A percentile compares a stretch with the other conserved stretches of the same genome.
phyloP scores from a whole-genome alignment of 495 filamentous ascomycete genomes.

The Xylaria venustula region DNA sequence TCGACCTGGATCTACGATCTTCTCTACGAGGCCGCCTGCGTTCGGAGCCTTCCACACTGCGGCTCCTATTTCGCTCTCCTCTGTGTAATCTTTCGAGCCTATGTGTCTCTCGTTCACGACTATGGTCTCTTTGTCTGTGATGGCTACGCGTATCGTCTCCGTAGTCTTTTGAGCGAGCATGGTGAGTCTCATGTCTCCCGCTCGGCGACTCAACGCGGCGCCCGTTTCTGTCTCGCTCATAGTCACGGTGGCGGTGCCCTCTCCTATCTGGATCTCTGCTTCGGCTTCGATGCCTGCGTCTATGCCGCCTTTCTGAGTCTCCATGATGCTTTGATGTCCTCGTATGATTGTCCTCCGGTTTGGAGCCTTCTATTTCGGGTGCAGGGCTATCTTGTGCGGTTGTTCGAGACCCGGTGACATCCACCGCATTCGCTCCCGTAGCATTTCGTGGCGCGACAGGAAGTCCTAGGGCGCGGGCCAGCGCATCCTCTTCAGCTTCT shows the following conservation, averaged over 20 bases:
- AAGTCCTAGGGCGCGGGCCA: slow-evolving; percentile 76
- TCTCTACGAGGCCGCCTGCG: slow-evolving; percentile 19
- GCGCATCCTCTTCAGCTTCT: slow-evolving; percentile 88
- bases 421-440: slow-evolving; percentile 51
- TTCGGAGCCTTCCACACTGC: slow-evolving; percentile 21
- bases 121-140: slow-evolving; percentile 18
- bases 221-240: slow-evolving; percentile 4
- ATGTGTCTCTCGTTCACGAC: slow-evolving; percentile 14
- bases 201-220: slow-evolving; percentile 16
- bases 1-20: slow-evolving; percentile 18
- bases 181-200: slow-evolving; percentile 17
- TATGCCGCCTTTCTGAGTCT: slow-evolving; percentile 34
- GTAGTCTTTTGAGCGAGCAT: slow-evolving; percentile 17
- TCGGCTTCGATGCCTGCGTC: slow-evolving; percentile 35
- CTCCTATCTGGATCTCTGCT: slow-evolving; percentile 26
- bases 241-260: slow-evolving; percentile 10
- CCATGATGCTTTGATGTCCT: slow-evolving; percentile 24
- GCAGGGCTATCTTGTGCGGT: background rate
- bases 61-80: slow-evolving; percentile 16
- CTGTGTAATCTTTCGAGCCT: slow-evolving; percentile 10
- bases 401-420: slow-evolving; percentile 24
- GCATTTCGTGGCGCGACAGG: slow-evolving; percentile 56
- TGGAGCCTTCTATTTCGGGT: slow-evolving; percentile 11
- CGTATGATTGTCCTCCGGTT: slow-evolving; percentile 19
- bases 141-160: slow-evolving; percentile 17